These are phyloP conservation scores for Entomophthora muscae DNA, from an alignment of 371 early-diverging fungal genomes.

Conservation along the genomic window DNA sequence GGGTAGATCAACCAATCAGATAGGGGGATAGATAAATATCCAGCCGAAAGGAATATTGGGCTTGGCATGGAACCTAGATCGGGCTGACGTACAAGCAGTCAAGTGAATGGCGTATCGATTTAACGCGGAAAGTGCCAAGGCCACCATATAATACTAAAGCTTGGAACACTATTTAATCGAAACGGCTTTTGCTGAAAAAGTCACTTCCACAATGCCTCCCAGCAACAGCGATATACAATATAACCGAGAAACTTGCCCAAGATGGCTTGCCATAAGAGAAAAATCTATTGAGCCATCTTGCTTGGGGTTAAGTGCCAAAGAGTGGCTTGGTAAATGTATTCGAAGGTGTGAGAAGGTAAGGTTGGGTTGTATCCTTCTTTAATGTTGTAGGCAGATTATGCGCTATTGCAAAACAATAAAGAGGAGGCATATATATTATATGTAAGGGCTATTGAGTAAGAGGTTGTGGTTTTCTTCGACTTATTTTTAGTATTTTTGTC, in stretches of 20 bases:
- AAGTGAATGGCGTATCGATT: too few species aligned
- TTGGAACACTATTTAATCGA: neutral
- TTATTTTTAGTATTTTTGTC: neutral
- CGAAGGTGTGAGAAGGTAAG: neutral
- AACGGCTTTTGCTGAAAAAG: neutral
- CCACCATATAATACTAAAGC: too few species aligned
- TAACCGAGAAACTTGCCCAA: neutral
- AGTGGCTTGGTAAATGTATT: neutral
- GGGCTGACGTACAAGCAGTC: too few species aligned
- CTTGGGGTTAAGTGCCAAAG: neutral
- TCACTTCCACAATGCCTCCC: neutral
- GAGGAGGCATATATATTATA: neutral
- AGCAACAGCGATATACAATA: neutral
- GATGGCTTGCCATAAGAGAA: neutral
- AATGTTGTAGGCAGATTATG: neutral
- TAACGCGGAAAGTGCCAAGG: too few species aligned
- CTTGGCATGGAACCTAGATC: too few species aligned
- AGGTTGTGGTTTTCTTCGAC: neutral
- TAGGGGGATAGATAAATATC: too few species aligned
- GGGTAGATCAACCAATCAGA: too few species aligned
- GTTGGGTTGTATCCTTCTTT: neutral
- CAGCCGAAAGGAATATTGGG: too few species aligned
- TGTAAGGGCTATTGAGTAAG: neutral
- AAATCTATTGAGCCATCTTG: neutral
- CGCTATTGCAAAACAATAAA: neutral